Evolutionary conservation across 176 grass and related monocot genomes (phyloP).

Genomic region (Sorghum bicolor): DNA sequence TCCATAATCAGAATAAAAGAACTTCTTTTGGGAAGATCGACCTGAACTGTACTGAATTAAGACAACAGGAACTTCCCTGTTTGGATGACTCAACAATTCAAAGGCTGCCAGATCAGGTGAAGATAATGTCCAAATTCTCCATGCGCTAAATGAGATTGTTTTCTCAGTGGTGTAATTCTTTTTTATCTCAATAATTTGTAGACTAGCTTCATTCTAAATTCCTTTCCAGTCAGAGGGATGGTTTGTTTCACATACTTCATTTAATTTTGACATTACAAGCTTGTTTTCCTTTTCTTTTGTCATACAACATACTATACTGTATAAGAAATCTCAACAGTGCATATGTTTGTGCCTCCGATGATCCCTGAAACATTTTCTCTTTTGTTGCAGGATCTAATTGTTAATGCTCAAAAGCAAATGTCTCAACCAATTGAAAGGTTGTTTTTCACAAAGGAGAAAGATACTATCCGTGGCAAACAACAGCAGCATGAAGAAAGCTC

Average conservation of each 20-base stretch:
- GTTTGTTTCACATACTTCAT: not conserved
- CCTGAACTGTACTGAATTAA: slow-evolving; percentile 31
- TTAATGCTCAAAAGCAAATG: slow-evolving; percentile 22
- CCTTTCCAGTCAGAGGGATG: not conserved
- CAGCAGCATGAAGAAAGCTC: slow-evolving; percentile 32
- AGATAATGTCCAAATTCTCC: not conserved
- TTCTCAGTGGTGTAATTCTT: not conserved
- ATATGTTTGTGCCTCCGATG: not conserved
- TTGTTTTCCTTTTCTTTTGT: not conserved
- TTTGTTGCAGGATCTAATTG: slow-evolving; percentile 33
- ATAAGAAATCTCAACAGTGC: not conserved
- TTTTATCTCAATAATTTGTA: not conserved
- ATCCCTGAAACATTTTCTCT: not conserved
- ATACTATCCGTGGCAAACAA: slow-evolving; percentile 31
- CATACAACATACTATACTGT: not conserved
- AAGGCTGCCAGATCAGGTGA: slow-evolving; percentile 49
- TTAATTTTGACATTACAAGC: not conserved
- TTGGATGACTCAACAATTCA: slow-evolving; percentile 28
- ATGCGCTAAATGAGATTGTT: not conserved
- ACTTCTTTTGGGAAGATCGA: slow-evolving; percentile 20
- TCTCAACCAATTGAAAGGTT: slow-evolving; percentile 48
- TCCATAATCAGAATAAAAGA: slow-evolving; percentile 33
- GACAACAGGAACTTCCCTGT: not conserved
- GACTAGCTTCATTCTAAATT: not conserved
- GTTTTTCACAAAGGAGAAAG: slow-evolving; percentile 39